These are phyloP conservation scores for Ogataea nitratoaversa DNA, from an alignment of 805 yeast genomes.

Conservation along the genomic window DNA sequence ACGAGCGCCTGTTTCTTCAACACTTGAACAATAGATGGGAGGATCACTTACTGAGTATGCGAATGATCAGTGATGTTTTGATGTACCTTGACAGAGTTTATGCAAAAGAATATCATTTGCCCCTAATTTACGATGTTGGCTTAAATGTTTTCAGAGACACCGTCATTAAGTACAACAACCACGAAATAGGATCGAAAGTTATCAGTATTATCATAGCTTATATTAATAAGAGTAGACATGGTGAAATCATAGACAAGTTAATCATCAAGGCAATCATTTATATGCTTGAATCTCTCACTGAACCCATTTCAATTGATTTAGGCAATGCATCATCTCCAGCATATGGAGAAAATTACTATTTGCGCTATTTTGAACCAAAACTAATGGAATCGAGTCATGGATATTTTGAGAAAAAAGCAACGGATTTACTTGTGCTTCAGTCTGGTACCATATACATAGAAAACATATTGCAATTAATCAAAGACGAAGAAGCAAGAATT, in stretches of 20 bases:
- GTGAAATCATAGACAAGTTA: conserved; percentile 52
- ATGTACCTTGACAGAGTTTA: conserved; percentile 86
- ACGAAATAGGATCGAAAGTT: conserved; percentile 48
- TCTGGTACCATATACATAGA: conserved; percentile 55
- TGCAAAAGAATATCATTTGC: conserved; percentile 60
- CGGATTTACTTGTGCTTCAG: conserved; percentile 37
- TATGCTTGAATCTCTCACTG: conserved; percentile 68
- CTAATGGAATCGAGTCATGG: conserved; percentile 50
- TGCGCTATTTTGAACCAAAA: conserved; percentile 60
- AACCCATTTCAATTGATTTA: conserved; percentile 19
- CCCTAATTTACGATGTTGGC: conserved; percentile 70
- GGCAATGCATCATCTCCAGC: conserved; percentile 15
- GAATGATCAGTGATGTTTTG: conserved; percentile 76
- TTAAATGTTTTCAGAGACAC: conserved; percentile 59
- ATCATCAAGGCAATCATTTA: conserved; percentile 56
- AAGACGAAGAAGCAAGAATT: conserved; percentile 58
- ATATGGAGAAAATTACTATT: conserved; percentile 60
- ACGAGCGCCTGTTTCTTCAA: conserved; percentile 28
- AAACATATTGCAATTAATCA: conserved; percentile 47
- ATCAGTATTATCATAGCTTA: conserved; percentile 49
- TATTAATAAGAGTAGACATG: conserved; percentile 50
- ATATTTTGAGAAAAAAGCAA: conserved; percentile 49
- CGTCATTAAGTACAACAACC: conserved; percentile 47
- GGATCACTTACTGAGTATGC: conserved; percentile 66
- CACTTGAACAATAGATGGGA: conserved; percentile 52